Base-by-base conservation (phyloP, 352 stramenopile genomes). In the Peronospora belbahrii region DNA sequence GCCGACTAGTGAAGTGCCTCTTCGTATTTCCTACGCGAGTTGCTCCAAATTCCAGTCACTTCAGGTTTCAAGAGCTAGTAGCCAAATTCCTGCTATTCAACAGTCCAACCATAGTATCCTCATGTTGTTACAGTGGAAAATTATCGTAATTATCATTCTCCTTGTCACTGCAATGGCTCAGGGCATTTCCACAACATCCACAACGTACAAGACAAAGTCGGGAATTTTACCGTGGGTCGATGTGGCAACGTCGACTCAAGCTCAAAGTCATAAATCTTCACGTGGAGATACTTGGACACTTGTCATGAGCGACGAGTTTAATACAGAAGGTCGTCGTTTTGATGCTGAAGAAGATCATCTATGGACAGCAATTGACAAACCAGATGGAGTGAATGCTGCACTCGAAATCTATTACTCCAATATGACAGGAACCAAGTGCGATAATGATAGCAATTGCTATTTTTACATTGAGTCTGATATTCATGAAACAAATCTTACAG, bases 281-380 rank as follows among this genome's bases (percentile, higher is more conserved):
- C 63, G 74, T 19, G 79, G 79, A 3, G 67, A 78, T 13, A 40
- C 27, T 4, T 85, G 71, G 69, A 49, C 82, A 4, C 62, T 90
- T 37, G 57, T 85, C 18, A 85, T 88, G 70, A 88, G 74, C 48
- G 79, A 91, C 58, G 70, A 84, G 41, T 82, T 91, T 31, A 82
- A 83, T 56, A 70, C 46, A 4, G 53, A 78, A 0, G 65, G 62
- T 15, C 76, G 92, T 4, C 79, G 42, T 1, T 98, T 98, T 63
- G 44, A 77, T 74, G 38, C 48, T 1, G 48, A 39, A 2, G 50
- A 79, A 5, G 95, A 98, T 67, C 88, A 95, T 22, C 66, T 90
- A 22, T 98, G 95, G 95, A 97, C 89, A 13, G 85, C 77, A 4
- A 50, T 88, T 36, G 58, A 85, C 19, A 72, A 70, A 33, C 67